A percentile compares a stretch with the other conserved stretches of the same genome.
phyloP scores from a whole-genome alignment of 192 early-diverging fungal genomes.

The Spinellus fusiger region DNA sequence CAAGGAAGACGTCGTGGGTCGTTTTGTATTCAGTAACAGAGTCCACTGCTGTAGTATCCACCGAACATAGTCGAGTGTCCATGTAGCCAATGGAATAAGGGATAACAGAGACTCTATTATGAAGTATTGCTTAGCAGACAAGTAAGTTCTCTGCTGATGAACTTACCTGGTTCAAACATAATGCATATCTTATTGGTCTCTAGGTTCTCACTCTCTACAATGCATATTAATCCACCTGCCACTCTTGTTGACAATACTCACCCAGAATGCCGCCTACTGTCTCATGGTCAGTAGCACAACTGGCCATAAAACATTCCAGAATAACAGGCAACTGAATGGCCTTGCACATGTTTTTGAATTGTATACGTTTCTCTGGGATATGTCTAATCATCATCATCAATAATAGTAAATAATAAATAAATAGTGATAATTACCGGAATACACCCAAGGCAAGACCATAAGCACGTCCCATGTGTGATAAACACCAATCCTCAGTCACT shows the following conservation, averaged over 20 bases:
- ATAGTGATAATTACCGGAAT: background rate
- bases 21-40: slow-evolving; percentile 17
- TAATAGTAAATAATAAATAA: background rate
- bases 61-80: slow-evolving; percentile 22
- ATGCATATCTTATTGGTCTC: background rate
- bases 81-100: slow-evolving; percentile 18
- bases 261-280: slow-evolving; percentile 3
- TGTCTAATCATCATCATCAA: no score
- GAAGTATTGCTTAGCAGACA: background rate
- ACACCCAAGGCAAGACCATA: slow-evolving; percentile 14
- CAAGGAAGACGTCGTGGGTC: slow-evolving; percentile 6
- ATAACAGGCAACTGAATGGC: slow-evolving; percentile 31
- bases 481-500: slow-evolving; percentile 16
- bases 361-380: slow-evolving; percentile 14
- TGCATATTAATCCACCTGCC: background rate
- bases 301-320: slow-evolving; percentile 30
- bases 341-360: slow-evolving; percentile 21
- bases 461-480: slow-evolving; percentile 3
- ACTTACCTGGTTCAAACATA: slow-evolving; percentile 18
- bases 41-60: slow-evolving; percentile 24
- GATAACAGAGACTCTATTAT: slow-evolving; percentile 23
- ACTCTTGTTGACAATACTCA: background rate
- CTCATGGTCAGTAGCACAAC: slow-evolving; percentile 16
- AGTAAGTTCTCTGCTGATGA: background rate
- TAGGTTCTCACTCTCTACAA: background rate